Evolutionary conservation across 371 early-diverging fungal genomes (phyloP).

Genomic region (Thermomucor indicae-seudaticae): DNA sequence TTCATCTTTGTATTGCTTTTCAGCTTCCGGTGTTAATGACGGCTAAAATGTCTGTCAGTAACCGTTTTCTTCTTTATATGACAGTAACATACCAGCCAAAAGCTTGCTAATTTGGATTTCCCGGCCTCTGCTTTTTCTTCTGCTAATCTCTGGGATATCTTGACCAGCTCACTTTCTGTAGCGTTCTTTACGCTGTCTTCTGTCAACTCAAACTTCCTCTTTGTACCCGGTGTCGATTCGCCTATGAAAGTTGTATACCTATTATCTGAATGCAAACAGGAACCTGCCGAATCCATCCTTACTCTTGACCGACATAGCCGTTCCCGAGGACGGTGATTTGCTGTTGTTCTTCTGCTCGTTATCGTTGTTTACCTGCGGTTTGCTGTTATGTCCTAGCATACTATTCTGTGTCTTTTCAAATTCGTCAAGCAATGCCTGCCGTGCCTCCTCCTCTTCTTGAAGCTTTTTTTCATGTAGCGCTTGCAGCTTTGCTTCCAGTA

Average conservation of each 20-base stretch:
- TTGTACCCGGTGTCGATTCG: constrained; percentile 10
- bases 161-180: constrained; percentile 32
- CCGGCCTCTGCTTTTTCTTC: constrained; percentile 49
- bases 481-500: constrained; percentile 64
- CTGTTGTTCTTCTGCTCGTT: not conserved
- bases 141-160: constrained; percentile 45
- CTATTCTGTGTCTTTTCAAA: constrained; percentile 69
- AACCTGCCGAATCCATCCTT: not conserved
- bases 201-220: constrained; percentile 43
- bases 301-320: not conserved
- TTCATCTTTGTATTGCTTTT: constrained; percentile 47
- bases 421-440: constrained; percentile 46
- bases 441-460: constrained; percentile 41
- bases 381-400: constrained; percentile 36
- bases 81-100: constrained; percentile 66
- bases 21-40: constrained; percentile 71
- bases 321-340: not conserved
- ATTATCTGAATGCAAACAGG: not conserved
- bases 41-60: constrained; percentile 44
- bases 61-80: not conserved
- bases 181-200: constrained; percentile 27
- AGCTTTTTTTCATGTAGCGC: constrained; percentile 52
- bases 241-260: not conserved
- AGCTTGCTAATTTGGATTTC: constrained; percentile 65
- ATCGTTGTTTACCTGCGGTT: not conserved